A percentile compares a stretch with the other conserved stretches of the same genome.
phyloP scores from a whole-genome alignment of 345 rosid genomes.

The Corymbia maculata region DNA sequence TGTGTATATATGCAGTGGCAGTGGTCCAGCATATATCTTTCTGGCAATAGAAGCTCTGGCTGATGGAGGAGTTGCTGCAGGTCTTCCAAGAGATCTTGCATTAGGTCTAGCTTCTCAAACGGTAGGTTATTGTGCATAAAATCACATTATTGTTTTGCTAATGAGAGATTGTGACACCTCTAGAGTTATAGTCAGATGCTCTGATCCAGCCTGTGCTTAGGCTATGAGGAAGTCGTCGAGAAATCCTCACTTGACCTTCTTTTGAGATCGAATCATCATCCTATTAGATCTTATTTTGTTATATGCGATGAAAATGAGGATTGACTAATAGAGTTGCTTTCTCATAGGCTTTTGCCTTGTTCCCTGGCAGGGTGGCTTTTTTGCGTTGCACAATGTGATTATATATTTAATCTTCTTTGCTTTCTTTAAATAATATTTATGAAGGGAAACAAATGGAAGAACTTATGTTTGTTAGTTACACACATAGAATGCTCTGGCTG shows the following conservation, averaged over 20 bases:
- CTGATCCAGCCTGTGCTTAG: background rate
- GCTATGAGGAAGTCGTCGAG: background rate
- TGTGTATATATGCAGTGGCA: constrained; percentile 45
- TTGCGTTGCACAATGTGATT: background rate
- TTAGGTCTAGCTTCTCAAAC: constrained; percentile 79
- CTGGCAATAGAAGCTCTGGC: constrained; percentile 93
- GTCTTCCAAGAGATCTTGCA: constrained; percentile 89
- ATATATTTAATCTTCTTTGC: background rate
- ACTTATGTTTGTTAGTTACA: background rate
- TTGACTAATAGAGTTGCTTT: background rate
- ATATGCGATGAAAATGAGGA: background rate
- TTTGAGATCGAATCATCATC: background rate
- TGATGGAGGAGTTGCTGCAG: constrained; percentile 97
- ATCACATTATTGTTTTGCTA: background rate
- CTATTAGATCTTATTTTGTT: background rate
- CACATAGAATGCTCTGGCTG: background rate
- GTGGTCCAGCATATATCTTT: constrained; percentile 87
- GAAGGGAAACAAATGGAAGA: background rate
- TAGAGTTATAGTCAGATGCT: background rate
- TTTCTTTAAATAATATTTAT: background rate
- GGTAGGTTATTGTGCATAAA: constrained; percentile 24
- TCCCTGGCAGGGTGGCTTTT: background rate
- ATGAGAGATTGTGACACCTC: background rate
- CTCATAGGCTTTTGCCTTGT: background rate
- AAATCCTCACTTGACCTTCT: background rate